These are phyloP conservation scores for Phialocephala subalpina DNA, from an alignment of 2,329 filamentous ascomycete genomes.

Conservation along the genomic window DNA sequence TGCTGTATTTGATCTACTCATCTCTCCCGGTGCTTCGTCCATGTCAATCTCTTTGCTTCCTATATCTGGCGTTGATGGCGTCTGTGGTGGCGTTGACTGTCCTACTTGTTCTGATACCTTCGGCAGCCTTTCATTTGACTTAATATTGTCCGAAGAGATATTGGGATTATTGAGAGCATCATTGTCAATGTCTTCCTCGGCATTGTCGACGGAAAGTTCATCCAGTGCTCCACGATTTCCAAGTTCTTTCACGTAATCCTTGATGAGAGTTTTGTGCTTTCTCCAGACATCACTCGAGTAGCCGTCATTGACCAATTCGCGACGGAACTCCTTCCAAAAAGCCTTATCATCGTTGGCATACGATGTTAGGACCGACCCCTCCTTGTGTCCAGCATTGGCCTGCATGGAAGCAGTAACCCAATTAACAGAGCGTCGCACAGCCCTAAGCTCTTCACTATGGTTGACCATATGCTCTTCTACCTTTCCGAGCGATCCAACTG, in stretches of 20 bases:
- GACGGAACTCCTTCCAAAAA: conserved; percentile 62
- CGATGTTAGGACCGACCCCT: conserved; percentile 36
- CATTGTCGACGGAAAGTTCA: conserved; percentile 3
- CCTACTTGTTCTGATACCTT: too few relatives aligned
- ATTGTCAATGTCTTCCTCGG: too few relatives aligned
- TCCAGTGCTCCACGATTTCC: conserved; percentile 28
- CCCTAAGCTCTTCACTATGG: conserved; percentile 18
- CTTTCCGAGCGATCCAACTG: conserved; percentile 18
- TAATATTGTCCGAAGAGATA: too few relatives aligned
- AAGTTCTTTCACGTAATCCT: conserved; percentile 33
- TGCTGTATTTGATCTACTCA: too few relatives aligned
- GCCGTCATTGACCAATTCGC: conserved; percentile 61
- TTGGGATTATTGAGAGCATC: too few relatives aligned
- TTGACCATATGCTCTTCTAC: conserved; percentile 17
- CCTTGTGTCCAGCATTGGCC: conserved; percentile 3
- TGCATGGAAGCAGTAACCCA: conserved; percentile 23
- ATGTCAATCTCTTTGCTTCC: too few relatives aligned
- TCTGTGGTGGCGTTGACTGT: too few relatives aligned
- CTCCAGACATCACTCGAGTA: conserved; percentile 60
- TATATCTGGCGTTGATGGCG: too few relatives aligned
- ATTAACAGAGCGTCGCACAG: conserved; percentile 14
- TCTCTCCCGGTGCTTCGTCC: too few relatives aligned
- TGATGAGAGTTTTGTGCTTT: conserved; percentile 56
- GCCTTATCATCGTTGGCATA: conserved; percentile 53
- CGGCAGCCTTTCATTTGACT: too few relatives aligned